Percentiles rank a stretch among this genome's conserved stretches.
Conservation (phyloP, 2,329 filamentous ascomycete species). For the Xylaria sp. region DNA sequence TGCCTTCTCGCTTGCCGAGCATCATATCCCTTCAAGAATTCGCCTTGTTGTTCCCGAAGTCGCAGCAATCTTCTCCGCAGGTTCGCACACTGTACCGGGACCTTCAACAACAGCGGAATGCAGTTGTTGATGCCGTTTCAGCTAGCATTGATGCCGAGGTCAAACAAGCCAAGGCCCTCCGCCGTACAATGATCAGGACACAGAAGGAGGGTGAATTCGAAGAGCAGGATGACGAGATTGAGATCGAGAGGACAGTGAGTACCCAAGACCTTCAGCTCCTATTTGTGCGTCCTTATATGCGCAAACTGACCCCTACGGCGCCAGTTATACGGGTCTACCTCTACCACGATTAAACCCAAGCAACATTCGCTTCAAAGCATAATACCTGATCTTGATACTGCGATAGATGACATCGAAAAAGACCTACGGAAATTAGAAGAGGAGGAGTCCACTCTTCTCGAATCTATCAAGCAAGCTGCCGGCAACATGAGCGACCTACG, state of each 20-base stretch:
- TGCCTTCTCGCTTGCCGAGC: slow-evolving; percentile 77
- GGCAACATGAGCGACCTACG: slow-evolving; percentile 83
- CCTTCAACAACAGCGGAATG: slow-evolving; percentile 77
- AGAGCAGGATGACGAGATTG: slow-evolving; percentile 70
- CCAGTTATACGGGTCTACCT: slow-evolving; percentile 68
- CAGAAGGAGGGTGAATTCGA: slow-evolving; percentile 63
- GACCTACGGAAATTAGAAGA: slow-evolving; percentile 74
- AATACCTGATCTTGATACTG: slow-evolving; percentile 74
- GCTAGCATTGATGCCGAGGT: slow-evolving; percentile 73
- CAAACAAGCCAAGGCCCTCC: slow-evolving; percentile 67
- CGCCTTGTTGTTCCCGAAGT: slow-evolving; percentile 77
- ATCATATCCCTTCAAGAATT: slow-evolving; percentile 80
- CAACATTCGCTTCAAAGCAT: slow-evolving; percentile 72
- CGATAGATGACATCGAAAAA: slow-evolving; percentile 71
- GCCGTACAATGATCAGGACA: slow-evolving; percentile 65
- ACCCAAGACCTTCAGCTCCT: slow-evolving; percentile 18
- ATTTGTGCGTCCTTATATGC: background rate
- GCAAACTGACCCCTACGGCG: slow-evolving; percentile 34
- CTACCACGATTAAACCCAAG: slow-evolving; percentile 56
- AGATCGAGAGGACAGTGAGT: slow-evolving; percentile 68
- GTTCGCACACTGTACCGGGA: slow-evolving; percentile 80
- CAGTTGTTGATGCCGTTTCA: slow-evolving; percentile 73
- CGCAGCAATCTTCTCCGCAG: slow-evolving; percentile 72
- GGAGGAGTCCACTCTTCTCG: slow-evolving; percentile 69
- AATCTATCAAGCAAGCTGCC: slow-evolving; percentile 71